These are phyloP conservation scores for Gastrolobium villosum DNA, from an alignment of 306 rosid genomes.

Conservation along the genomic window DNA sequence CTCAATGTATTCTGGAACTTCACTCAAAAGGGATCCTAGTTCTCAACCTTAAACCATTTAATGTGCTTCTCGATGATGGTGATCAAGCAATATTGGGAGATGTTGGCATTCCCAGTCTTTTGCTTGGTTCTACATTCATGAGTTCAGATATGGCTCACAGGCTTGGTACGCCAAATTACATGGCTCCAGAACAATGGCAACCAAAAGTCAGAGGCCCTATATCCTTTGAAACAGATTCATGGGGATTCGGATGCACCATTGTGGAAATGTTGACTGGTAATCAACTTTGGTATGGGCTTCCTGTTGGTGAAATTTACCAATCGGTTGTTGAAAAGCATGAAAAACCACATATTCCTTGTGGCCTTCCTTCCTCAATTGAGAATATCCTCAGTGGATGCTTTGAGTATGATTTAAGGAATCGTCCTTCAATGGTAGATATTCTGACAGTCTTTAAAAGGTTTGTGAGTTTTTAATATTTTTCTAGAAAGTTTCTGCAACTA, in stretches of 20 bases:
- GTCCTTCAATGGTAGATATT: constrained; percentile 80
- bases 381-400: constrained; percentile 85
- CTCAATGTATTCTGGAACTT: constrained; percentile 72
- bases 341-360: constrained; percentile 73
- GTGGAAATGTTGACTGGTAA: constrained; percentile 93
- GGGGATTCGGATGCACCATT: constrained; percentile 91
- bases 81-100: constrained; percentile 79
- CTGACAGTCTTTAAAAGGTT: constrained; percentile 77
- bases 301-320: constrained; percentile 63
- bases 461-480: constrained; percentile 21
- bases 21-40: constrained; percentile 76
- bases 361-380: constrained; percentile 84
- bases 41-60: constrained; percentile 87
- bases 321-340: constrained; percentile 69
- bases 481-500: neutral
- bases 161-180: constrained; percentile 81
- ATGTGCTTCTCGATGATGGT: constrained; percentile 69
- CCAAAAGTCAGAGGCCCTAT: constrained; percentile 81
- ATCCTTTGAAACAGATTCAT: constrained; percentile 78
- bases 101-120: constrained; percentile 69
- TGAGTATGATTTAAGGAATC: constrained; percentile 92
- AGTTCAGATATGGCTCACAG: constrained; percentile 65
- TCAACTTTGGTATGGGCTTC: constrained; percentile 83
- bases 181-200: constrained; percentile 89
- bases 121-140: constrained; percentile 67